These are phyloP conservation scores for Alternaria sp. DNA, from an alignment of 2,329 filamentous ascomycete species.

Conservation along the genomic window DNA sequence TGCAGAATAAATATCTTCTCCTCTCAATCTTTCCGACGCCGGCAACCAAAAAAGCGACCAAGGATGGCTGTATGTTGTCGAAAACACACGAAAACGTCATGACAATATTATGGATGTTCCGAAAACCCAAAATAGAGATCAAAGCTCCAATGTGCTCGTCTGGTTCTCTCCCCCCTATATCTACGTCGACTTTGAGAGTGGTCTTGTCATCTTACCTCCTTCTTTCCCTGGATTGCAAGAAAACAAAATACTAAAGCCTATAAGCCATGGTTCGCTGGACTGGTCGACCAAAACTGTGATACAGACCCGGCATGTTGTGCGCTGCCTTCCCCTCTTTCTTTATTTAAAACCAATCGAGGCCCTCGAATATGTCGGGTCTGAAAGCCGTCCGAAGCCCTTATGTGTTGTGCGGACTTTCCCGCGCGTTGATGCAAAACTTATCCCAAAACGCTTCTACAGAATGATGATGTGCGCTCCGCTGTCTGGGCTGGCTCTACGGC, in stretches of 20 bases:
- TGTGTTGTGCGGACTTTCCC: not conserved
- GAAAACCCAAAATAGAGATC: too few species aligned
- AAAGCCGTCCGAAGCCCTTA: not conserved
- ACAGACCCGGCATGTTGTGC: too few species aligned
- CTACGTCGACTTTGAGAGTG: accelerated
- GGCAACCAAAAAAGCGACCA: too few species aligned
- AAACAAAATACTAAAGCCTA: too few species aligned
- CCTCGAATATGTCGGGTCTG: not conserved
- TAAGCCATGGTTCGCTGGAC: too few species aligned
- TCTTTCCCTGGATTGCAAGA: not conserved
- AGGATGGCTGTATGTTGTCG: too few species aligned
- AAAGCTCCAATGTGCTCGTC: not conserved
- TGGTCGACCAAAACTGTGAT: too few species aligned
- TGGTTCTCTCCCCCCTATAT: not conserved
- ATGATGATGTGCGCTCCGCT: not conserved
- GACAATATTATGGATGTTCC: too few species aligned
- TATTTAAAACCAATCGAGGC: too few species aligned
- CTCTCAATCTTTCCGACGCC: not conserved
- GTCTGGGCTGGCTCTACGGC: not conserved
- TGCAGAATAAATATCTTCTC: not conserved
- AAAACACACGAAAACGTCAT: not conserved
- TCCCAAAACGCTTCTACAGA: not conserved
- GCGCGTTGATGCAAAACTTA: not conserved
- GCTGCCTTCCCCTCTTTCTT: too few species aligned
- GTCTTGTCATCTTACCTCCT: not conserved